Evolutionary conservation across 805 yeast species (phyloP).

Genomic region (Ogataea glucozyma): DNA sequence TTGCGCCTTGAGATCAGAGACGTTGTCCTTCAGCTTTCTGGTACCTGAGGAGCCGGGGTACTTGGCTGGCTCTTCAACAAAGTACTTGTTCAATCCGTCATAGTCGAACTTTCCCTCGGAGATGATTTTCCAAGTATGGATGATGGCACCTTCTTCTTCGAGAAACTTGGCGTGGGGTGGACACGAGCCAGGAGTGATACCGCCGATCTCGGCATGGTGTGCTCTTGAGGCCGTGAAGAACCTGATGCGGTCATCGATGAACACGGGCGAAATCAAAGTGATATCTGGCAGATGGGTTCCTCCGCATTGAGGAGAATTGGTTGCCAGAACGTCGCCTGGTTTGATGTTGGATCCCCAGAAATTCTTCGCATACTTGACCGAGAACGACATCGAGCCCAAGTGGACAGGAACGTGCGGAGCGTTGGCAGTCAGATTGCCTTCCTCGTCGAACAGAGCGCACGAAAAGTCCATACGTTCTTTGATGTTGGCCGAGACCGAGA

Average conservation of each 20-base stretch:
- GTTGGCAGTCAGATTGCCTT: conserved; percentile 34
- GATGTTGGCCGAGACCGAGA: conserved; percentile 44
- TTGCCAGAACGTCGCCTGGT: conserved; percentile 45
- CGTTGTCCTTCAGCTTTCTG: conserved; percentile 52
- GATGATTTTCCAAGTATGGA: conserved; percentile 53
- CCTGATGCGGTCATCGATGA: conserved; percentile 43
- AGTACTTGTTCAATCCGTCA: conserved; percentile 45
- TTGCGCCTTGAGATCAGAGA: conserved; percentile 49
- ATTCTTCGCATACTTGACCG: conserved; percentile 39
- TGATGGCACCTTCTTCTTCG: conserved; percentile 56
- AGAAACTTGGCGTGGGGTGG: conserved; percentile 56
- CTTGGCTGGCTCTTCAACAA: conserved; percentile 50
- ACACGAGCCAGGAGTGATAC: conserved; percentile 56
- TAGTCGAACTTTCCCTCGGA: conserved; percentile 53
- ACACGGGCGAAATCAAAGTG: conserved; percentile 58
- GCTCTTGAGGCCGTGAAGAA: conserved; percentile 60
- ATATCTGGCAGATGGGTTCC: conserved; percentile 52
- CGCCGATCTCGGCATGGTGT: conserved; percentile 63
- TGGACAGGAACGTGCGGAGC: conserved; percentile 46
- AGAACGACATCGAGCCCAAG: conserved; percentile 45
- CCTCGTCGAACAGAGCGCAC: conserved; percentile 48
- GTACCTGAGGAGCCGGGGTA: conserved; percentile 56
- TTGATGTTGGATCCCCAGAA: conserved; percentile 39
- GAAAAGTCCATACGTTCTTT: conserved; percentile 49
- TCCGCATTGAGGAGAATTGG: conserved; percentile 45